Base-by-base conservation (phyloP, 139 green algal species). In the Diplosphaera chodatii region DNA sequence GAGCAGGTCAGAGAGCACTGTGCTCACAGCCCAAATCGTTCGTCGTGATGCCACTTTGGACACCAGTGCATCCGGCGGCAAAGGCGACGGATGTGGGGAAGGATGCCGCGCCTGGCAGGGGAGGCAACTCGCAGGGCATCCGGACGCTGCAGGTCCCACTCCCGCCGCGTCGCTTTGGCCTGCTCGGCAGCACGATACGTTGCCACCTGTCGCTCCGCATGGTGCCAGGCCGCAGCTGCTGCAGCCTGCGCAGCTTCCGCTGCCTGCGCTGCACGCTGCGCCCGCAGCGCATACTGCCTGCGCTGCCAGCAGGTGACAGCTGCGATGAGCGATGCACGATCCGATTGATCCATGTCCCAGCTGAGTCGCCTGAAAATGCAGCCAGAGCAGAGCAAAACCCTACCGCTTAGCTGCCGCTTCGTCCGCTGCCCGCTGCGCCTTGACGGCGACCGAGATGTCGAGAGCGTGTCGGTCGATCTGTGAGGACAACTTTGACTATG, bases 141-240 rank as follows among this genome's bases (percentile, higher is more conserved):
- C 10, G 85, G 85, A 0, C 86, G 77, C 74, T 90, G 91, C 15
- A 93, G 70, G 71, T 93, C 87, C 87, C 87, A 93, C 32, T 93
- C 87, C 32, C 78, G 65, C 3, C 74, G 74, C 1, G 86, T 90
- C 64, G 84, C 40, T 31, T 84, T 78, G 25, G 85, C 74, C 87
- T 92, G 85, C 28, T 28, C 31, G 20, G 70, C 65, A 22, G 83
- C 64, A 0, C 80, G 68, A 66, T 84, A 91, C 20, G 64, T 40
- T 20, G 82, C 59, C 27, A 80, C 72, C 23, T 87, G 75, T 1
- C 56, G 21, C 31, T 84, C 79, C 27, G 75, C 67, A 0, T 72
- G 33, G 21, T 63, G 74, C 6, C 78, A 65, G 2, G 76, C 31
- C 8, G 28, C 28, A 62, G 86, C 85, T 32, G 80, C 82, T 31